A percentile compares a stretch with the other conserved stretches of the same genome.
These are phyloP conservation scores for Leucogyrophana mollusca DNA, from an alignment of 768 basidiomycete genomes.

Conservation along the genomic window DNA sequence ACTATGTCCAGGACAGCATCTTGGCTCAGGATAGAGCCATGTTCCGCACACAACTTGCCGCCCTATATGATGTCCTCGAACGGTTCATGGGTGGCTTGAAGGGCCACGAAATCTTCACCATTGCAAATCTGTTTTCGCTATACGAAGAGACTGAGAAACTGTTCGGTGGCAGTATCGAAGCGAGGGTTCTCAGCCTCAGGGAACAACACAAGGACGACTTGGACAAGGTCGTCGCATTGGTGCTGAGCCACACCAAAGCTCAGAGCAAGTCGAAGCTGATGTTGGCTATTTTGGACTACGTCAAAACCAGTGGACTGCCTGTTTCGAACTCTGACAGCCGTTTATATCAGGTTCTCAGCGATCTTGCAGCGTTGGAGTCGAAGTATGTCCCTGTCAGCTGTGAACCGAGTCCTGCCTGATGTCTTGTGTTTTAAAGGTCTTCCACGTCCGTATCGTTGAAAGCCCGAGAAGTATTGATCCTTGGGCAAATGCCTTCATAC, in stretches of 20 bases:
- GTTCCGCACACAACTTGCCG: slow-evolving; percentile 70
- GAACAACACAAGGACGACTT: slow-evolving; percentile 92
- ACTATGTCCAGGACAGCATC: slow-evolving; percentile 78
- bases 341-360: slow-evolving; percentile 75
- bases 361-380: slow-evolving; percentile 84
- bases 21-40: slow-evolving; percentile 77
- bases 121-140: slow-evolving; percentile 72
- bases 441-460: slow-evolving; percentile 92
- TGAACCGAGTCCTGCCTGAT: slow-evolving; percentile 2
- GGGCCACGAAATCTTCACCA: slow-evolving; percentile 76
- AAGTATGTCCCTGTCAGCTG: slow-evolving; percentile 49
- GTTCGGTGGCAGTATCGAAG: slow-evolving; percentile 93
- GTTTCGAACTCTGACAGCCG: slow-evolving; percentile 73
- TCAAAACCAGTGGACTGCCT: slow-evolving; percentile 77
- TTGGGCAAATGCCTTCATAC: slow-evolving; percentile 95
- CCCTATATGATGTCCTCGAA: slow-evolving; percentile 74
- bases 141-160: slow-evolving; percentile 89
- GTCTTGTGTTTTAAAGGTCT: slow-evolving; percentile 47
- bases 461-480: slow-evolving; percentile 95
- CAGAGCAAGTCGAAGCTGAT: slow-evolving; percentile 90
- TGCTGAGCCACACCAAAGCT: slow-evolving; percentile 95
- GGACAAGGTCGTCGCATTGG: slow-evolving; percentile 81
- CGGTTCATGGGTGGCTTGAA: slow-evolving; percentile 82
- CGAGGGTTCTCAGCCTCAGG: slow-evolving; percentile 83
- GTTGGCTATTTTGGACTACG: slow-evolving; percentile 81